A percentile compares a stretch with the other conserved stretches of the same genome.
Evolutionary conservation across 1,284 basidiomycete genomes (phyloP).

Genomic region (Wolfiporia cocos): DNA sequence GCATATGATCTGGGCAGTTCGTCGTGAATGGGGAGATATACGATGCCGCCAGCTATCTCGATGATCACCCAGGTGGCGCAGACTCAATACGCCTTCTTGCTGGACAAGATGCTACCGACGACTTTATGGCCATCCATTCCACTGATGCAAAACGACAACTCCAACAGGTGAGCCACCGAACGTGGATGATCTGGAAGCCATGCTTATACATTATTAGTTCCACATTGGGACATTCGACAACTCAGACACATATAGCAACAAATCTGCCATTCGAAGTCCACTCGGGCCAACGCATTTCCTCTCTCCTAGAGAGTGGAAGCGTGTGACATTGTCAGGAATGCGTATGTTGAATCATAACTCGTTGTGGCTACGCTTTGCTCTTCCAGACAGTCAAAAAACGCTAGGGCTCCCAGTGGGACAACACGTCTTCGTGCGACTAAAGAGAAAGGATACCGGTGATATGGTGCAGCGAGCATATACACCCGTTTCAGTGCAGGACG

Average conservation of each 20-base stretch:
- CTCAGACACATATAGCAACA: no score
- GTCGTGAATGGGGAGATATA: slow-evolving; percentile 51
- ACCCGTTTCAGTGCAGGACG: slow-evolving; percentile 42
- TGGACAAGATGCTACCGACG: slow-evolving; percentile 60
- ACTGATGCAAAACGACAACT: slow-evolving; percentile 43
- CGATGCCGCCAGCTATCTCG: slow-evolving; percentile 49
- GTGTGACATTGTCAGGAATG: slow-evolving; percentile 36
- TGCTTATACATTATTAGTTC: no score
- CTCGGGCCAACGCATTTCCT: slow-evolving; percentile 36
- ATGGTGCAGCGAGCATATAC: slow-evolving; percentile 61
- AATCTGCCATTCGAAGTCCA: no score
- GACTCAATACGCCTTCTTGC: slow-evolving; percentile 55
- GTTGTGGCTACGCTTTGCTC: slow-evolving; percentile 46
- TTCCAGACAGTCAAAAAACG: slow-evolving; percentile 36
- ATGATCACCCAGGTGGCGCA: slow-evolving; percentile 59
- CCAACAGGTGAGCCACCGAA: no score
- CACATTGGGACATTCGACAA: no score
- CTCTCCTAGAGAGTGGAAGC: slow-evolving; percentile 47
- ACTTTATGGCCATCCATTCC: slow-evolving; percentile 56
- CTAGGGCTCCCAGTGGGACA: slow-evolving; percentile 62
- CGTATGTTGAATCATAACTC: slow-evolving; percentile 41
- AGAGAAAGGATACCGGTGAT: slow-evolving; percentile 36
- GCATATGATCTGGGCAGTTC: slow-evolving; percentile 42
- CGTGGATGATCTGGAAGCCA: no score
- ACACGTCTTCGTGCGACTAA: slow-evolving; percentile 51